Percentiles rank a stretch among this genome's conserved stretches.
These are phyloP conservation scores for Cryphonectria nitschkei DNA, from an alignment of 2,329 filamentous ascomycete genomes.

Conservation along the genomic window DNA sequence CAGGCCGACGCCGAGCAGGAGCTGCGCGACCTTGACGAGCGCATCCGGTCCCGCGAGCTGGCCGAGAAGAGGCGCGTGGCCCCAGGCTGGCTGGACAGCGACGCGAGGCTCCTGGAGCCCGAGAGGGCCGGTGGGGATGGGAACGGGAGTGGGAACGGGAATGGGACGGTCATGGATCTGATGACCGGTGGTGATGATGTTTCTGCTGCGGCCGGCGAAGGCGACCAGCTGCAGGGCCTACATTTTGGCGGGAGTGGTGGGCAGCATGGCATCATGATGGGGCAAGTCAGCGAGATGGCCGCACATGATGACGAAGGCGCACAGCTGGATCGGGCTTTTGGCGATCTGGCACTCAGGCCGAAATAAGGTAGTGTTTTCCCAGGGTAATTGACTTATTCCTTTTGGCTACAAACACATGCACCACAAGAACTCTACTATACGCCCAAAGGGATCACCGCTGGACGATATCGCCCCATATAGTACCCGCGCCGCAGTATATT, in stretches of 20 bases:
- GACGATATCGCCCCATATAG: neutral
- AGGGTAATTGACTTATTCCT: neutral
- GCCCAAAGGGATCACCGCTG: neutral
- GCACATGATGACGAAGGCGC: conserved; percentile 52
- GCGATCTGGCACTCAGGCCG: conserved; percentile 44
- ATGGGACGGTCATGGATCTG: conserved; percentile 41
- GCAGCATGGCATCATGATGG: conserved; percentile 29
- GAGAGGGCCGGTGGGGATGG: conserved; percentile 50
- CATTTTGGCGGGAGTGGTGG: conserved; percentile 34
- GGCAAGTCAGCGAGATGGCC: conserved; percentile 43
- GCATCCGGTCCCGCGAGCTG: conserved; percentile 66
- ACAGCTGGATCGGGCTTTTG: conserved; percentile 63
- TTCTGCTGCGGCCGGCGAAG: conserved; percentile 32
- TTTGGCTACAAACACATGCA: neutral
- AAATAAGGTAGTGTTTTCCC: conserved; percentile 21
- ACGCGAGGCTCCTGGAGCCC: conserved; percentile 70
- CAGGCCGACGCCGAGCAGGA: conserved; percentile 69
- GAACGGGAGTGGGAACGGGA: conserved; percentile 28
- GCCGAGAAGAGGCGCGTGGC: conserved; percentile 80
- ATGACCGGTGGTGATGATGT: conserved; percentile 14
- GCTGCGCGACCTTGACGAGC: conserved; percentile 71
- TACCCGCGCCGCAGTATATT: neutral
- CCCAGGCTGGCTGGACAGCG: conserved; percentile 80
- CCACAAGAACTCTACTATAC: neutral
- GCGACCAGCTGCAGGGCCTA: conserved; percentile 62